Percentiles rank a stretch among this genome's conserved stretches.
Conservation (phyloP, 495 filamentous ascomycete species). For the Margaritispora aquatica region DNA sequence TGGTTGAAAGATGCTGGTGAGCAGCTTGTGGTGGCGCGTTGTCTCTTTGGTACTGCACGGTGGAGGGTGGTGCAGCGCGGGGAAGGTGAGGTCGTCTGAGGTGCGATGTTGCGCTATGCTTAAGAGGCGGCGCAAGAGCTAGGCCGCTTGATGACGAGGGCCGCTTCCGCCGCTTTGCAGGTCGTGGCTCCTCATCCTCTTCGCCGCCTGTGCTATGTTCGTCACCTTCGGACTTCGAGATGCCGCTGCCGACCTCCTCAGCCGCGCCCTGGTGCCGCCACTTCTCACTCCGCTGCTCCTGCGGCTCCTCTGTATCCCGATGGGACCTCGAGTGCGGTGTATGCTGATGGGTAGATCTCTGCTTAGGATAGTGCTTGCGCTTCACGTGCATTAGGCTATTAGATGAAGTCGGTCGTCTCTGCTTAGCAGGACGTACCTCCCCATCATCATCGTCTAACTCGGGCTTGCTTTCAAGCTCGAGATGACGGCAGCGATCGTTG, state of each 20-base stretch:
- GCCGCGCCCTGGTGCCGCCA: too few species aligned
- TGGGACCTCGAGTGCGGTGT: not conserved
- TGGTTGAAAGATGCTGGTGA: not conserved
- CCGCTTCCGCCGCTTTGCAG: not conserved
- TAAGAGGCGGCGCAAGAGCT: not conserved
- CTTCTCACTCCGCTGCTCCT: too few species aligned
- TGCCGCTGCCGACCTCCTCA: not conserved
- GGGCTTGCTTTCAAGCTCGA: conserved; percentile 14
- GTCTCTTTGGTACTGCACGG: not conserved
- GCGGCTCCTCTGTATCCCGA: too few species aligned
- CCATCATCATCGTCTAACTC: conserved; percentile 6
- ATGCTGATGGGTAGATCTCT: conserved; percentile 9
- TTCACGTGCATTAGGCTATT: conserved; percentile 12
- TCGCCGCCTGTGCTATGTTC: not conserved
- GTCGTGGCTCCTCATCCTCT: not conserved
- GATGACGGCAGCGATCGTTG: conserved; percentile 1
- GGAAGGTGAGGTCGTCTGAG: not conserved
- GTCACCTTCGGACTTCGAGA: too few species aligned
- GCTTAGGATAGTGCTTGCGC: conserved; percentile 6
- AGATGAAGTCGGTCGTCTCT: conserved; percentile 13
- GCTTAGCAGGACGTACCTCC: conserved; percentile 12
- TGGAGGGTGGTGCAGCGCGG: not conserved
- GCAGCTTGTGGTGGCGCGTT: conserved; percentile 6
- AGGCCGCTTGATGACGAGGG: not conserved
- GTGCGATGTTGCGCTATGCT: not conserved